phyloP scores from a whole-genome alignment of 352 stramenopile genomes.

The Globisporangium heterothallicum region DNA sequence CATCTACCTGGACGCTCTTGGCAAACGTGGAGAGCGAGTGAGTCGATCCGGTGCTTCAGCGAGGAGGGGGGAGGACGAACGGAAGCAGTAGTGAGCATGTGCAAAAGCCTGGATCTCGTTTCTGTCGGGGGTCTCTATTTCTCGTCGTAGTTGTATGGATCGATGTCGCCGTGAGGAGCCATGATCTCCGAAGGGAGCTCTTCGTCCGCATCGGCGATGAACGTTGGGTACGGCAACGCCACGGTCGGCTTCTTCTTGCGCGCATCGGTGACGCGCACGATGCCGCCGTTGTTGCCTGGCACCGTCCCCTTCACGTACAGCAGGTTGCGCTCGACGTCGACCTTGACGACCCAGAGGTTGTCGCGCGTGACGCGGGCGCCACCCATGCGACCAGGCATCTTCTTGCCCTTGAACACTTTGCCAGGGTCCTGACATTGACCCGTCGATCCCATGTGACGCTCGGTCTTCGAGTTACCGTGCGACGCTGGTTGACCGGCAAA shows the following conservation, averaged over 20 bases:
- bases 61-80: no score
- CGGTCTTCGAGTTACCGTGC: constrained; percentile 97
- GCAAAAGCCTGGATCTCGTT: no score
- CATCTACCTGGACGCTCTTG: no score
- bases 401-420: constrained; percentile 99
- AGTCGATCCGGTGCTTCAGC: no score
- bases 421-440: constrained; percentile 98
- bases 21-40: no score
- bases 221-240: constrained; percentile 80
- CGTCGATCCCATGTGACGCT: constrained; percentile 95
- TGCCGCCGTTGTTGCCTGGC: constrained; percentile 85
- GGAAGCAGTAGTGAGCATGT: no score
- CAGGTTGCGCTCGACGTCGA: constrained; percentile 91
- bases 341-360: constrained; percentile 93
- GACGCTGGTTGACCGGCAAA: constrained; percentile 96
- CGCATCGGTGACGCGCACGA: constrained; percentile 82
- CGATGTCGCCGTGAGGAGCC: constrained; percentile 65
- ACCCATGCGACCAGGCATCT: constrained; percentile 99
- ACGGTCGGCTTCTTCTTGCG: constrained; percentile 74
- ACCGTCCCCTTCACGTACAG: constrained; percentile 93
- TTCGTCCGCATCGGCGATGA: constrained; percentile 39
- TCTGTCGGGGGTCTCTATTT: no score
- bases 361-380: constrained; percentile 92
- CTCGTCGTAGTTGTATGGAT: constrained; percentile 87
- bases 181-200: constrained; percentile 61